Percentiles rank a stretch among this genome's conserved stretches.
These are phyloP conservation scores for Eragrostis tef DNA, from an alignment of 202 grass and related monocot species.

Conservation along the genomic window DNA sequence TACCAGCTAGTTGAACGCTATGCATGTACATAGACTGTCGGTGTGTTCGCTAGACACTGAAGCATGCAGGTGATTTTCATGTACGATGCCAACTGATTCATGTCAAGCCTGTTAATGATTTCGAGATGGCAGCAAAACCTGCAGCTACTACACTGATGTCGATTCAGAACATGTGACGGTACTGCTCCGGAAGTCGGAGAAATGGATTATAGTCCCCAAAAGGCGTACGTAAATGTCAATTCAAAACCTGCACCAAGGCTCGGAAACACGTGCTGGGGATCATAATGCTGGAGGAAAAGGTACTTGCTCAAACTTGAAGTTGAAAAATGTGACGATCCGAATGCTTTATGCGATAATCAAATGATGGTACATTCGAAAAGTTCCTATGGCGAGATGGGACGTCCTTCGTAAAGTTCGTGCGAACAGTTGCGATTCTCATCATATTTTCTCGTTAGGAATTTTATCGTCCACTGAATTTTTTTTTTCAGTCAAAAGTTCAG, in stretches of 20 bases:
- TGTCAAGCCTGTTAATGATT: background rate
- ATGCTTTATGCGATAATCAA: slow-evolving; percentile 33
- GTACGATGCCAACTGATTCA: background rate
- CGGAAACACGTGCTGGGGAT: slow-evolving; percentile 38
- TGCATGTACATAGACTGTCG: background rate
- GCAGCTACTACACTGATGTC: no score
- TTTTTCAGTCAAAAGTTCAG: slow-evolving; percentile 44
- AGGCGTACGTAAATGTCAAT: slow-evolving; percentile 24
- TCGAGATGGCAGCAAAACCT: background rate
- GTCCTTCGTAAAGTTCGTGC: slow-evolving; percentile 25
- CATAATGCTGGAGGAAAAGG: slow-evolving; percentile 31
- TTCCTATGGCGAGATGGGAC: background rate
- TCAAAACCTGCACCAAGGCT: slow-evolving; percentile 13
- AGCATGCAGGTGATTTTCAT: background rate
- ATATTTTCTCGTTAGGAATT: slow-evolving; percentile 23
- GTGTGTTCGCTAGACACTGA: background rate
- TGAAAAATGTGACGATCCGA: slow-evolving; percentile 37
- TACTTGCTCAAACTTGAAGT: slow-evolving; percentile 43
- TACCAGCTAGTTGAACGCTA: background rate
- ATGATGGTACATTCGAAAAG: slow-evolving; percentile 41
- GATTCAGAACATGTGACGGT: no score
- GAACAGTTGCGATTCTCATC: slow-evolving; percentile 16
- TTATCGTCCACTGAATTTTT: slow-evolving; percentile 11
- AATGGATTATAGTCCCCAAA: background rate
- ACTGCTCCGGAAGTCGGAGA: background rate